phyloP scores from a whole-genome alignment of 2,329 filamentous ascomycete species.

The Fusarium staphyleae region DNA sequence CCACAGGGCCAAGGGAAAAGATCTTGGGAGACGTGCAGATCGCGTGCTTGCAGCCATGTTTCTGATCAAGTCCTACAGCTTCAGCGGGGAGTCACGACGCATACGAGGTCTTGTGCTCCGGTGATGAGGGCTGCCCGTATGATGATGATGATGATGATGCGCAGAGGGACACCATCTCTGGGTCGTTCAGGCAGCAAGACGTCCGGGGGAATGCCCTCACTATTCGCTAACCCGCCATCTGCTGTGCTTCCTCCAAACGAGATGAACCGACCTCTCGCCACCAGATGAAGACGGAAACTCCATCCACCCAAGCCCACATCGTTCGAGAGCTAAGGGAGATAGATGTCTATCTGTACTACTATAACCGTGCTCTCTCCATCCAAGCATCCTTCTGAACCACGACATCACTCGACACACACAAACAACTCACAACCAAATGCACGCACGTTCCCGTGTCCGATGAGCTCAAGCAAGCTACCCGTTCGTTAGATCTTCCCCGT shows the following conservation, averaged over 20 bases:
- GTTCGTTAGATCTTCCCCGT: slow-evolving; percentile 38
- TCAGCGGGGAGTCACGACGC: slow-evolving; percentile 24
- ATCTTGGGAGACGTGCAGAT: slow-evolving; percentile 40
- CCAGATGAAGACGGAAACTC: no score
- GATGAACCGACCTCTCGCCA: no score
- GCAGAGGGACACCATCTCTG: slow-evolving; percentile 5
- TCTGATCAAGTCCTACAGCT: slow-evolving; percentile 42
- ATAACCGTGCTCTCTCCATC: no score
- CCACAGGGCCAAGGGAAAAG: slow-evolving; percentile 17
- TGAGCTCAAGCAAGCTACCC: slow-evolving; percentile 41
- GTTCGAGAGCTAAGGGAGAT: no score
- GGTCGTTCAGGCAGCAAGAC: slow-evolving; percentile 38
- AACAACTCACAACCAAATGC: slow-evolving; percentile 25
- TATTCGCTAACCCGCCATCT: slow-evolving; percentile 8
- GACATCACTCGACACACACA: no score
- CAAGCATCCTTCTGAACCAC: not conserved
- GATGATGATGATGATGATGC: no score
- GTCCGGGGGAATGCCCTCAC: slow-evolving; percentile 17
- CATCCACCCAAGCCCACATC: no score
- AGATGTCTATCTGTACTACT: no score
- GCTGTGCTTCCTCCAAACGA: not conserved
- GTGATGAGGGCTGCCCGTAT: no score
- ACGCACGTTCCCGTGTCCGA: slow-evolving; percentile 43
- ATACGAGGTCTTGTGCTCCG: slow-evolving; percentile 34
- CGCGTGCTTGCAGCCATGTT: slow-evolving; percentile 43